Conservation (phyloP, 177 flowering plant species). For the Vitis hybrid region DNA sequence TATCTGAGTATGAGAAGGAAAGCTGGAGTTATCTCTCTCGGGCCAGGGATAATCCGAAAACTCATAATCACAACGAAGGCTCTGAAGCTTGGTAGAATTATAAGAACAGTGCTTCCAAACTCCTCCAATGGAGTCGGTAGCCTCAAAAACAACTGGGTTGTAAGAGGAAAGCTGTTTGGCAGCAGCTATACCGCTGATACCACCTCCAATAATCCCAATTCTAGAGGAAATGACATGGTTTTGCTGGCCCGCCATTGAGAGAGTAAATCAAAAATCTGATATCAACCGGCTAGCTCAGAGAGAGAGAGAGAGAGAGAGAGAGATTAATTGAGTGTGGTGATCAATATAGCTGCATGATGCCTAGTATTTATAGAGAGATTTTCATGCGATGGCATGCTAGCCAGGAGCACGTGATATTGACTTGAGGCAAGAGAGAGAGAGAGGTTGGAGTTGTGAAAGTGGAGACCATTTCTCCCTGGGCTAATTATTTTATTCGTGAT, state of each 20-base stretch:
- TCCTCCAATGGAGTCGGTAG: conserved; percentile 78
- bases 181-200: conserved; percentile 88
- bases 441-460: neutral
- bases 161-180: conserved; percentile 66
- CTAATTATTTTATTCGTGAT: neutral
- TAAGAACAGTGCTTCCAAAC: conserved; percentile 89
- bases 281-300: neutral
- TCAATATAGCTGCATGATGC: neutral
- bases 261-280: neutral
- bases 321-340: neutral
- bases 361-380: conserved; percentile 16
- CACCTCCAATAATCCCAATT: conserved; percentile 85
- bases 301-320: neutral
- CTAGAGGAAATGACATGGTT: conserved; percentile 26
- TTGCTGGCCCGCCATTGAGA: conserved; percentile 10
- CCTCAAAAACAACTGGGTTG: conserved; percentile 81
- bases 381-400: neutral
- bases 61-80: conserved; percentile 80
- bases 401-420: conserved; percentile 8
- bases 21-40: conserved; percentile 49
- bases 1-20: conserved; percentile 71
- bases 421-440: neutral
- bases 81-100: conserved; percentile 75
- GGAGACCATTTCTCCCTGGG: neutral
- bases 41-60: conserved; percentile 94